These are phyloP conservation scores for Begonia loranthoides DNA, from an alignment of 306 rosid species.

Conservation along the genomic window DNA sequence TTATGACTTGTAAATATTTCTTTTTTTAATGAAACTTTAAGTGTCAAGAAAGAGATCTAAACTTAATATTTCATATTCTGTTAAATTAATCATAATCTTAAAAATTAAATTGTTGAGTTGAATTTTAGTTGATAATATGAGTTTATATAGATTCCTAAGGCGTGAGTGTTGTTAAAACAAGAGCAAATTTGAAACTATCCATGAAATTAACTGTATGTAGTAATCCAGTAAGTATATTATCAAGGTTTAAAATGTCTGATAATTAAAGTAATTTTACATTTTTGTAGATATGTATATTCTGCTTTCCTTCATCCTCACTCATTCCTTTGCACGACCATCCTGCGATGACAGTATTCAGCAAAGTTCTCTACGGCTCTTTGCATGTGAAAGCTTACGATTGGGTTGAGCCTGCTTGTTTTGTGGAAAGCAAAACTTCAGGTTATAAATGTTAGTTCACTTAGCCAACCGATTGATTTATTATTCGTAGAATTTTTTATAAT, in stretches of 20 bases:
- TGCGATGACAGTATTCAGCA: slow-evolving; percentile 93
- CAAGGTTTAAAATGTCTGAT: neutral
- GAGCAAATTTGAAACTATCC: neutral
- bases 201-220: neutral
- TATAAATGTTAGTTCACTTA: neutral
- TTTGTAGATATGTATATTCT: slow-evolving; percentile 79
- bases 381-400: slow-evolving; percentile 96
- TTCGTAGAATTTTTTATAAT: no score
- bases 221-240: neutral
- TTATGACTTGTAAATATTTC: no score
- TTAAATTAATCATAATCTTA: no score
- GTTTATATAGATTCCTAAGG: neutral
- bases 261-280: neutral
- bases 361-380: slow-evolving; percentile 87
- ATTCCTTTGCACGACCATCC: slow-evolving; percentile 97
- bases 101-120: no score
- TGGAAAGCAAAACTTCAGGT: slow-evolving; percentile 43
- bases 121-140: neutral
- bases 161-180: neutral
- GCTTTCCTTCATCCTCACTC: slow-evolving; percentile 83
- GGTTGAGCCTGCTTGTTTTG: slow-evolving; percentile 70
- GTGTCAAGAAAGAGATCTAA: no score
- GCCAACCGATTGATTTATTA: no score
- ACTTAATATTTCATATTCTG: no score
- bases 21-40: no score